Evolutionary conservation across 768 basidiomycete species (phyloP).

Genomic region (Leccinum rimulosum): DNA sequence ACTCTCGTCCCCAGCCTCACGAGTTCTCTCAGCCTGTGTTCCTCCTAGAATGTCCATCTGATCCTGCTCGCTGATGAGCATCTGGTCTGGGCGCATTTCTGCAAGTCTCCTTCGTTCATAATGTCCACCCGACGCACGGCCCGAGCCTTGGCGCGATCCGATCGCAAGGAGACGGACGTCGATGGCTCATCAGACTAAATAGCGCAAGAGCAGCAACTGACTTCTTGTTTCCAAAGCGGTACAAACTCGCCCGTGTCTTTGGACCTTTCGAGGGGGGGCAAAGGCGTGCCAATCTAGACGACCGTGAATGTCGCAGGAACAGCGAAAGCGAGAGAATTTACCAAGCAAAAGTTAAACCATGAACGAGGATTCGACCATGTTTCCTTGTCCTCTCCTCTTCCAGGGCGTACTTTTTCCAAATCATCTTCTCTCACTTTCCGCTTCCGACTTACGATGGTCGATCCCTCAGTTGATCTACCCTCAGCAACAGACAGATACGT

Average conservation of each 20-base stretch:
- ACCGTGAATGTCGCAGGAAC: background rate
- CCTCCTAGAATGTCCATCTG: slow-evolving; percentile 68
- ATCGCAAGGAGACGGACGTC: slow-evolving; percentile 87
- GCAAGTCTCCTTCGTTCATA: slow-evolving; percentile 99
- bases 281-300: slow-evolving; percentile 83
- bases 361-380: slow-evolving; percentile 15
- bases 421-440: no score
- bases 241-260: slow-evolving; percentile 93
- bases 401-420: slow-evolving; percentile 28
- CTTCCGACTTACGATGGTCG: no score
- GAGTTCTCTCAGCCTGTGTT: slow-evolving; percentile 45
- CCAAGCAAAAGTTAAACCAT: slow-evolving; percentile 68
- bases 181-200: slow-evolving; percentile 47
- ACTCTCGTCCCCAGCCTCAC: slow-evolving; percentile 34
- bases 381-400: slow-evolving; percentile 32
- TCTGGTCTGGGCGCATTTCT: slow-evolving; percentile 70
- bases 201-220: slow-evolving; percentile 35
- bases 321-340: slow-evolving; percentile 32
- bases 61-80: slow-evolving; percentile 76
- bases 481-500: no score
- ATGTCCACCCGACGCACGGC: slow-evolving; percentile 78
- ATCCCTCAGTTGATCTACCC: no score
- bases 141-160: slow-evolving; percentile 62
- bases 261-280: slow-evolving; percentile 89
- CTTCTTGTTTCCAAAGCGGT: slow-evolving; percentile 97